Base-by-base conservation (phyloP, 805 yeast genomes). In the Naumovozyma castellii region DNA sequence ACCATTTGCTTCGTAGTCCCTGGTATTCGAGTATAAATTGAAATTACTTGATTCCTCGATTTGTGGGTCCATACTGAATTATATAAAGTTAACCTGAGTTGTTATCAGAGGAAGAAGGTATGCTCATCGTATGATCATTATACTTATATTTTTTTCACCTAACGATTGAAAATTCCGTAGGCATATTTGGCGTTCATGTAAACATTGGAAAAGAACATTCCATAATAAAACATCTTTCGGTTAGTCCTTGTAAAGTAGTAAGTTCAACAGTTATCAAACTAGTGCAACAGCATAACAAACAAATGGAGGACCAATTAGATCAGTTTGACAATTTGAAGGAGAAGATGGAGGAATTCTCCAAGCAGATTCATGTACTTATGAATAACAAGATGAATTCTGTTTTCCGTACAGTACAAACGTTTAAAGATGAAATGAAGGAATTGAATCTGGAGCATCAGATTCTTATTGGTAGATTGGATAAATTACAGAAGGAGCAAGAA, bases 381-480 rank as follows among this genome's bases (percentile, higher is more conserved):
- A 57, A 13, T 51, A 49, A 29, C 33, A 69, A 34, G 57, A 57
- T 34, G 66, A 59, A 22, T 48, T 65, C 9, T 52, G 59, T 39
- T 46, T 49, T 19, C 12, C 37, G 34, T 2, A 30, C 34, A 18
- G 36, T 43, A 2, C 44, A 42, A 16, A 20, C 29, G 19, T 45
- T 37, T 31, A 45, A 34, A 37, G 42, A 43, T 29, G 44, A 37
- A 6, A 40, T 43, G 6, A 32, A 20, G 4, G 40, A 37, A 12
- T 32, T 49, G 30, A 34, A 40, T 15, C 29, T 29, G 6, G 64
- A 61, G 38, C 61, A 62, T 35, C 50, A 53, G 18, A 53, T 54
- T 17, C 49, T 72, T 17, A 47, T 49, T 3, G 53, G 46, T 1
- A 62, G 62, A 19, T 60, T 71, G 17, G 52, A 56, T 4, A 57